Evolutionary conservation across 306 rosid species (phyloP).

Genomic region (Fragaria iinumae): DNA sequence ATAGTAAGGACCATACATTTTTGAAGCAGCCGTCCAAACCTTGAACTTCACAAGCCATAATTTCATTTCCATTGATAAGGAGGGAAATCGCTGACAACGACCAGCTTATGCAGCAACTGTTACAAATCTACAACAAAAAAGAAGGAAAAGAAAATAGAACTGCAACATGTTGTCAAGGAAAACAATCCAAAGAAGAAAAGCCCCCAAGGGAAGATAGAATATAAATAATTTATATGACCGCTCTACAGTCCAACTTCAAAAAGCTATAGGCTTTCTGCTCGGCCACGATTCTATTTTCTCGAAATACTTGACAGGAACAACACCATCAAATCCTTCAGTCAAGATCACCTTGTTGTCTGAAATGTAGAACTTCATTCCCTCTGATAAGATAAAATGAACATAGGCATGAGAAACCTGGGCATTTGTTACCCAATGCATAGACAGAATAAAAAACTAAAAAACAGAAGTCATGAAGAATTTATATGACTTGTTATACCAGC

Average conservation of each 20-base stretch:
- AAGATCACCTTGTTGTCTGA: conserved; percentile 89
- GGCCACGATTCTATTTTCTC: conserved; percentile 89
- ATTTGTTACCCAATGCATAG: not conserved
- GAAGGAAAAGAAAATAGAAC: not conserved
- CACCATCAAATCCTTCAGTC: conserved; percentile 87
- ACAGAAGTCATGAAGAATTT: too few relatives aligned
- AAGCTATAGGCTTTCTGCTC: conserved; percentile 43
- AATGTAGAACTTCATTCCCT: conserved; percentile 84
- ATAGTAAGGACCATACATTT: too few relatives aligned
- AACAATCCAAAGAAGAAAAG: not conserved
- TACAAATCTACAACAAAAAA: not conserved
- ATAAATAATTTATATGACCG: not conserved
- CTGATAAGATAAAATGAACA: not conserved
- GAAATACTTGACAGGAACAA: conserved; percentile 66
- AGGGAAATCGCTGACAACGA: not conserved
- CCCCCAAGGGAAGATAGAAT: not conserved
- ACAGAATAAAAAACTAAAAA: not conserved
- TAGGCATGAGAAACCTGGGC: not conserved
- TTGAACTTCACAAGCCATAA: not conserved
- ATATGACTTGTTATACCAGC: conserved; percentile 23
- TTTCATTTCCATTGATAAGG: not conserved
- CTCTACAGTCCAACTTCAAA: conserved; percentile 23
- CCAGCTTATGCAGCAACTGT: not conserved
- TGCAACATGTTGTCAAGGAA: not conserved
- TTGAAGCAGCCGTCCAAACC: too few relatives aligned